Evolutionary conservation across 2,329 filamentous ascomycete species (phyloP).

Genomic region (Botrytis hyacinthi): DNA sequence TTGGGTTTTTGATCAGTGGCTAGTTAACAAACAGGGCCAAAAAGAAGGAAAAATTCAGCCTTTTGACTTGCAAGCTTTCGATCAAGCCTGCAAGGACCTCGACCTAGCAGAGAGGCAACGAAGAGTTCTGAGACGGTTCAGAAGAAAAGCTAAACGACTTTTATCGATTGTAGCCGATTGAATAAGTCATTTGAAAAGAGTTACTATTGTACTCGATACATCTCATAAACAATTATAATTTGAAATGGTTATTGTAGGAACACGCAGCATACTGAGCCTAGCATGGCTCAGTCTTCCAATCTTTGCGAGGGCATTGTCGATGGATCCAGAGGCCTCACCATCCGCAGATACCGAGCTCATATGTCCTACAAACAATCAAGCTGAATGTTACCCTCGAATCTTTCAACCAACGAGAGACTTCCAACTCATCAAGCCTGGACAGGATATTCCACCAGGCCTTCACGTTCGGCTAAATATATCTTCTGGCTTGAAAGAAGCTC

Average conservation of each 20-base stretch:
- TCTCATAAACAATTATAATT: background rate
- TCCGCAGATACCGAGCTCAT: constrained; percentile 54
- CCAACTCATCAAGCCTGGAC: constrained; percentile 60
- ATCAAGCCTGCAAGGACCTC: constrained; percentile 30
- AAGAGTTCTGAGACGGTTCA: constrained; percentile 35
- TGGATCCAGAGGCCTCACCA: constrained; percentile 27
- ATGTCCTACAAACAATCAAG: constrained; percentile 58
- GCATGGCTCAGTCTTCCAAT: constrained; percentile 31
- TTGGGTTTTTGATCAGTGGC: constrained; percentile 35
- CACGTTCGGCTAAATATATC: constrained; percentile 65
- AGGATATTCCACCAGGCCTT: constrained; percentile 62
- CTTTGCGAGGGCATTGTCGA: constrained; percentile 28
- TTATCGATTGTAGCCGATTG: constrained; percentile 34
- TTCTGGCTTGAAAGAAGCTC: constrained; percentile 63
- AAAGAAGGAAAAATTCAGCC: constrained; percentile 35
- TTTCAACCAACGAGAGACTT: constrained; percentile 66
- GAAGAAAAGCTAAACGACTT: constrained; percentile 33
- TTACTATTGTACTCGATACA: background rate
- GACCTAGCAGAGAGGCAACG: constrained; percentile 33
- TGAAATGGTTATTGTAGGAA: constrained; percentile 30
- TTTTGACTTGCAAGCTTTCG: constrained; percentile 35
- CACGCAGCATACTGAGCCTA: constrained; percentile 27
- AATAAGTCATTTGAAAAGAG: constrained; percentile 1
- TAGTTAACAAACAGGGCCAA: constrained; percentile 33
- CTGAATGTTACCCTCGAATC: constrained; percentile 64